Evolutionary conservation across 2,329 filamentous ascomycete species (phyloP).

Genomic region (Pseudocercospora eumusae): DNA sequence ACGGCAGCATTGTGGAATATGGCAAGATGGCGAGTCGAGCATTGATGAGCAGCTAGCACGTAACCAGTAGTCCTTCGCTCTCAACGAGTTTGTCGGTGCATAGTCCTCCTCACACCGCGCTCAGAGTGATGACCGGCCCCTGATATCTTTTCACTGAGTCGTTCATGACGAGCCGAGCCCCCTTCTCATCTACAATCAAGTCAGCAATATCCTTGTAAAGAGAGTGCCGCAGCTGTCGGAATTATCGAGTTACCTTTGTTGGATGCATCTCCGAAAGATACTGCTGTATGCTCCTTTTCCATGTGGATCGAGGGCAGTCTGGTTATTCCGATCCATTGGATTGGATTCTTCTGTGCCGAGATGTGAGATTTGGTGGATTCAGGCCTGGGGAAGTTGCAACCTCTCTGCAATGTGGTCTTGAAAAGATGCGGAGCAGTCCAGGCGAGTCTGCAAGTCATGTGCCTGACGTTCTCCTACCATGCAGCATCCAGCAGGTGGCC

Average conservation of each 20-base stretch:
- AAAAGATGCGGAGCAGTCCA: not conserved
- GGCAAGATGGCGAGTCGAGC: not conserved
- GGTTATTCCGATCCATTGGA: not conserved
- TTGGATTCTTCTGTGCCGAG: not conserved
- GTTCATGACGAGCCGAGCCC: not conserved
- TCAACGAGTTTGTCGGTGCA: no score
- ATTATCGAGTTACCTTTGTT: not conserved
- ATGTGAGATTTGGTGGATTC: not conserved
- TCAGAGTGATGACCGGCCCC: not conserved
- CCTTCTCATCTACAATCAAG: not conserved
- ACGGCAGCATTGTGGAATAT: not conserved
- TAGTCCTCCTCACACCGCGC: not conserved
- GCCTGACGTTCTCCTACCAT: not conserved
- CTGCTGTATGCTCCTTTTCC: no score
- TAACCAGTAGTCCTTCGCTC: no score
- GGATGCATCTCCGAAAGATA: not conserved
- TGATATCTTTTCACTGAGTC: not conserved
- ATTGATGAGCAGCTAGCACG: not conserved
- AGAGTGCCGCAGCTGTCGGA: not conserved
- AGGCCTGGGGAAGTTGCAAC: not conserved
- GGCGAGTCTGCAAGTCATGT: not conserved
- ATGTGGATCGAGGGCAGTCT: not conserved
- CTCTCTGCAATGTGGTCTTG: not conserved
- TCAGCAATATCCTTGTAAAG: not conserved
- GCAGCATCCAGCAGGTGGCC: not conserved